A percentile compares a stretch with the other conserved stretches of the same genome.
Evolutionary conservation across 805 yeast species (phyloP).

Genomic region (Candida rishiriensis): DNA sequence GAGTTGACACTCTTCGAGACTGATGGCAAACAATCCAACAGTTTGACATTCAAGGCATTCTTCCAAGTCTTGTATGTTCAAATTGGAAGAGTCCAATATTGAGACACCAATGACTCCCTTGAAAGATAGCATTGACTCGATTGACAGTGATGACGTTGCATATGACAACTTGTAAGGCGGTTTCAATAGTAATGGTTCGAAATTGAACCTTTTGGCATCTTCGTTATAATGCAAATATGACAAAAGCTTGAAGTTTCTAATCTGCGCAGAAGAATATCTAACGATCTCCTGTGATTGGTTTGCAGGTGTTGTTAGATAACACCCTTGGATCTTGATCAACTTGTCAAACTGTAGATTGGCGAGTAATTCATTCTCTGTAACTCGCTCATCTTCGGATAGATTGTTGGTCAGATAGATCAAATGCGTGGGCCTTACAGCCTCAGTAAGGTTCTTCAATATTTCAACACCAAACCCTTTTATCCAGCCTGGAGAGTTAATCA

Average conservation of each 20-base stretch:
- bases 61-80: conserved; percentile 31
- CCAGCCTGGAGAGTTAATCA: conserved; percentile 89
- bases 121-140: conserved; percentile 5
- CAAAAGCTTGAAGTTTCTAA: conserved; percentile 47
- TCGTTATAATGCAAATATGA: conserved; percentile 47
- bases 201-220: conserved; percentile 29
- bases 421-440: conserved; percentile 46
- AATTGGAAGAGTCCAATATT: conserved; percentile 30
- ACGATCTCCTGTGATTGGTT: conserved; percentile 10
- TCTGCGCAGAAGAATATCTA: conserved; percentile 45
- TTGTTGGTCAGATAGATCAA: conserved; percentile 50
- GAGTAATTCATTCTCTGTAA: conserved; percentile 24
- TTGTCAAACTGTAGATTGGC: conserved; percentile 23
- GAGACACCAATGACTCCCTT: conserved; percentile 35
- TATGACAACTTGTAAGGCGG: conserved; percentile 40
- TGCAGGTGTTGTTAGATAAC: conserved; percentile 23
- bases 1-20: conserved; percentile 17
- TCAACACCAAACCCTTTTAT: conserved; percentile 80
- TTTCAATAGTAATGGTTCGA: conserved; percentile 35
- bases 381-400: conserved; percentile 27
- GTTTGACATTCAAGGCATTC: conserved; percentile 38
- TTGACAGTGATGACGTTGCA: conserved; percentile 16
- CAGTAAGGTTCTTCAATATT: conserved; percentile 47
- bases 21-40: conserved; percentile 35
- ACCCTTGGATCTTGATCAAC: conserved; percentile 32